These are phyloP conservation scores for Fusarium lyarnte DNA, from an alignment of 2,329 filamentous ascomycete species.

Conservation along the genomic window DNA sequence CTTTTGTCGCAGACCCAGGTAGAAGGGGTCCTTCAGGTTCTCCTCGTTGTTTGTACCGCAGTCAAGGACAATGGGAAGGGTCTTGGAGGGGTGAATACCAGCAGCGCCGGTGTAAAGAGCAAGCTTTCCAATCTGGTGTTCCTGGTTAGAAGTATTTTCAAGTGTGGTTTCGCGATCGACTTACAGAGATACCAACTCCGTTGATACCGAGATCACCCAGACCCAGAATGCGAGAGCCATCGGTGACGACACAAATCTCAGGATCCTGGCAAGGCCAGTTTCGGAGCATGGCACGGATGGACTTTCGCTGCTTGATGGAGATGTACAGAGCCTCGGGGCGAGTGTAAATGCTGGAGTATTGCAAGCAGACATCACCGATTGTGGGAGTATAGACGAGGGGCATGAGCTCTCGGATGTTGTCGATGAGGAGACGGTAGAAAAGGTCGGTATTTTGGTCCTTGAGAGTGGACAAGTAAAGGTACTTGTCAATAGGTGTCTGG, in stretches of 20 bases:
- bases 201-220: slow-evolving; percentile 96
- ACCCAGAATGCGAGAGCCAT: slow-evolving; percentile 91
- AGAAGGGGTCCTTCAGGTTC: slow-evolving; percentile 77
- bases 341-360: slow-evolving; percentile 96
- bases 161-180: slow-evolving; percentile 43
- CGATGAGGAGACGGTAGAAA: slow-evolving; percentile 83
- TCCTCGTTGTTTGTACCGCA: slow-evolving; percentile 73
- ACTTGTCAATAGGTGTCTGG: slow-evolving; percentile 79
- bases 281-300: slow-evolving; percentile 84
- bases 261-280: slow-evolving; percentile 94
- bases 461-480: slow-evolving; percentile 80
- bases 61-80: slow-evolving; percentile 75
- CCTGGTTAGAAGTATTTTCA: slow-evolving; percentile 30
- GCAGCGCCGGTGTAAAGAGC: slow-evolving; percentile 95
- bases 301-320: slow-evolving; percentile 92
- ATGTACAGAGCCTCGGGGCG: slow-evolving; percentile 96
- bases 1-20: slow-evolving; percentile 87
- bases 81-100: slow-evolving; percentile 91
- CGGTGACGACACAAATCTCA: slow-evolving; percentile 96
- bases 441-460: slow-evolving; percentile 81
- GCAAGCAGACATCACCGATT: slow-evolving; percentile 94
- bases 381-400: slow-evolving; percentile 88
- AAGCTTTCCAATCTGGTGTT: slow-evolving; percentile 81
- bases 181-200: slow-evolving; percentile 94
- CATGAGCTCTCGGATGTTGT: slow-evolving; percentile 81